Evolutionary conservation across 805 yeast species (phyloP).

Genomic region (Kurtzmaniella cleridarum): DNA sequence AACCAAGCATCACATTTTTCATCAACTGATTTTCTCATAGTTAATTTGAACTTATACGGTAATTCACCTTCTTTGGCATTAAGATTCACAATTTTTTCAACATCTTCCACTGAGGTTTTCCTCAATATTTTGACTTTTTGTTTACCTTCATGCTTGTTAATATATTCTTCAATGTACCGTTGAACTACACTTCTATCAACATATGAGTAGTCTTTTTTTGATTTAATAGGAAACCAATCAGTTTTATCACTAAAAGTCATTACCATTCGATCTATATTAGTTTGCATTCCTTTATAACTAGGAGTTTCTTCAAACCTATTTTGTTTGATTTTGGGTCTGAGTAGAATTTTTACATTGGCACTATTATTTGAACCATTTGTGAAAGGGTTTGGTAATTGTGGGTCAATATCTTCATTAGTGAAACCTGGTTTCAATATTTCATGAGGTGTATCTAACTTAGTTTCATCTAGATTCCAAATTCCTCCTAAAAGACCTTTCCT

Average conservation of each 20-base stretch:
- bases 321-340: constrained; percentile 12
- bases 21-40: constrained; percentile 15
- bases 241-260: constrained; percentile 42
- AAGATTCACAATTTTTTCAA: constrained; percentile 13
- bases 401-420: constrained; percentile 17
- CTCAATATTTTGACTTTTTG: constrained; percentile 18
- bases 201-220: constrained; percentile 14
- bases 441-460: constrained; percentile 14
- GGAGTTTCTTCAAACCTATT: constrained; percentile 28
- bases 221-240: constrained; percentile 25
- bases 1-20: constrained; percentile 30
- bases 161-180: constrained; percentile 23
- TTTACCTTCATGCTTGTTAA: constrained; percentile 14
- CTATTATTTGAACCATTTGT: background rate
- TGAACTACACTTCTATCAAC: constrained; percentile 23
- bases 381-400: constrained; percentile 24
- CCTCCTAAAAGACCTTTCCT: constrained; percentile 38
- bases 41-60: constrained; percentile 8
- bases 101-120: constrained; percentile 36
- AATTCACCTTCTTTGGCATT: constrained; percentile 7
- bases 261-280: constrained; percentile 39
- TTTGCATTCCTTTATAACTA: constrained; percentile 20
- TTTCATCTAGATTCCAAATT: constrained; percentile 34
- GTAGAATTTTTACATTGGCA: constrained; percentile 4
- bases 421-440: constrained; percentile 17